Base-by-base conservation (phyloP, 2,329 filamentous ascomycete species). In the Paecilomyces formosus region DNA sequence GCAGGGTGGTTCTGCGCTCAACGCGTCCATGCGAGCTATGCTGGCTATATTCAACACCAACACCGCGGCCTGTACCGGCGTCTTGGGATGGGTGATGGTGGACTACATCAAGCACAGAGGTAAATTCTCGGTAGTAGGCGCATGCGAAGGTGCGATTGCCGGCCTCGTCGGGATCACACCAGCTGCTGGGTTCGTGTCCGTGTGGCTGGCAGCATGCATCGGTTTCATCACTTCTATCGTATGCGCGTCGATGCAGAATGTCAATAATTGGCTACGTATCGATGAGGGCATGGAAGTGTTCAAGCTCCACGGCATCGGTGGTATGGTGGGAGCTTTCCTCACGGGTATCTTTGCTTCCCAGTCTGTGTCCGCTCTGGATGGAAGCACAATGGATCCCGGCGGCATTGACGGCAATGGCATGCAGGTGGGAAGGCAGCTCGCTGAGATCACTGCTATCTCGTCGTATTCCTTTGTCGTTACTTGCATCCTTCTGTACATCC, bases 101-200 rank as follows among this genome's bases (percentile, higher is more conserved):
- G 81, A 84, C 67, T 81, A 76, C 66, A 75, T 83, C 64, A 74
- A 77, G 57, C 75, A 78, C 63, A 76, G 76, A 60, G 79, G 81
- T 7, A 79, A 78, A 55, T 83, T 84, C 68, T 81, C 78, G 13
- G 76, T 83, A 7, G 80, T 84, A 0, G 82, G 82, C 52, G 80
- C 81, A 11, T 85, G 82, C 64, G 80, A 81, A 58, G 82, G 82
- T 49, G 81, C 80, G 26, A 84, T 85, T 61, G 81, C 82, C 52
- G 82, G 82, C 35, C 78, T 85, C 1, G 82, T 85, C n/a, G 82
- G 81, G n/a, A 83, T 84, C 66, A 84, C 81, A 0, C 82, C 81
- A 12, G 82, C 80, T 13, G 81, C 81, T 12, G 81, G 81, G 55
- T 83, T 75, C 61, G 80, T 83, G 21, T 77, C 76, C 26, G 66